Evolutionary conservation across 768 basidiomycete species (phyloP), one percentile per base, ranked within the genome.

Genomic region (Lactarius sp.): DNA sequence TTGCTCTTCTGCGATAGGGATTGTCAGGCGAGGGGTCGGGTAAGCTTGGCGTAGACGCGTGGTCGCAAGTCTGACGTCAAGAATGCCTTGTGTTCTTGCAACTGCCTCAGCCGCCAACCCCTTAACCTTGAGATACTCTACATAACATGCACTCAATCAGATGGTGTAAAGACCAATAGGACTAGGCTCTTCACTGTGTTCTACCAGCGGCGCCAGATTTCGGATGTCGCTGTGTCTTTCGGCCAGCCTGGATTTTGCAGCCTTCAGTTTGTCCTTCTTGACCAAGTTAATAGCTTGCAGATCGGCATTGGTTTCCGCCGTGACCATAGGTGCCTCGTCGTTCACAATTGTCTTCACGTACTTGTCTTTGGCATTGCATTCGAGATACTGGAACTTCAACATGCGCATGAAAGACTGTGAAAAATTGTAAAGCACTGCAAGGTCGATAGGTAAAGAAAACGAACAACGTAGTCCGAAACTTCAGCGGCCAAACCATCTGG

Each of bases 341-440:
- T 86, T 90, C 54, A 93, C 87, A 69, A 95, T 93, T 0, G 85
- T 86, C 72, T 88, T 88, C 69, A 94, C 80, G 70, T 94, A 95
- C 74, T 88, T 86, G 69, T 92, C 85, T 71, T 95, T 96, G 3
- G 94, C 90, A 68, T 93, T 90, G 73, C 93, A 90, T 70, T 96
- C 92, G 18, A 94, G 77, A 71, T 92, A 94, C 66, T 90, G 88
- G 70, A 92, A 93, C 74, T 95, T 95, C 33, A 94, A 83, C 69
- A 90, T 90, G 27, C 87, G 80, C 20, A 93, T 77, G 68, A 85
- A 90, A 7, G 85, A 78, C 90, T 90, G 22, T 27, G 57, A 16
- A 2, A n/a, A 54, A 46, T 13, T 2, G n/a, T 34, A 22, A 49
- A 57, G 33, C 18, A 22, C 31, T 12, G 27, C 9, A 52, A 8